Conservation (phyloP, 345 rosid species). For the Hibiscus mutabilis region DNA sequence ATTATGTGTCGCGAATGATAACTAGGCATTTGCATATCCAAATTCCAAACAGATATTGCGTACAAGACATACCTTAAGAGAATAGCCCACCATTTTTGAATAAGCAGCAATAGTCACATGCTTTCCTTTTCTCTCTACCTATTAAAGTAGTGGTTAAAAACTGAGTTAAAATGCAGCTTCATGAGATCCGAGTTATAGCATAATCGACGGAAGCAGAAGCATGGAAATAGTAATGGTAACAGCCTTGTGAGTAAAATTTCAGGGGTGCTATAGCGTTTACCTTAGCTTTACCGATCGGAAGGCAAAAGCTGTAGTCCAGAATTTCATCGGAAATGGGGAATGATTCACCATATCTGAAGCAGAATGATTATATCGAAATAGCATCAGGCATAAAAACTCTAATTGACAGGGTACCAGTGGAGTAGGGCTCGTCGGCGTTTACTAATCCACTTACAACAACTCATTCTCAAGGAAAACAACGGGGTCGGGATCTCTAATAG, state of each 20-base stretch:
- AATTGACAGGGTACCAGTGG: neutral
- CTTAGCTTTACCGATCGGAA: constrained; percentile 95
- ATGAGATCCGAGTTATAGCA: neutral
- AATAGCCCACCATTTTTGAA: constrained; percentile 79
- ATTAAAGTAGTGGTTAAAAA: constrained; percentile 13
- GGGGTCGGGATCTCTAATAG: constrained; percentile 94
- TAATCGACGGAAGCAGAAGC: neutral
- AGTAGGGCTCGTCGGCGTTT: neutral
- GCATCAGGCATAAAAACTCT: neutral
- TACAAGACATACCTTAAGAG: constrained; percentile 60
- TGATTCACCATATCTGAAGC: constrained; percentile 78
- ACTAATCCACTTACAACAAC: constrained; percentile 52
- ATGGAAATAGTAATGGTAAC: neutral
- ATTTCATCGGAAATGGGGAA: constrained; percentile 85
- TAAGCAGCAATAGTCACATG: constrained; percentile 79
- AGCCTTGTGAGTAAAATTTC: neutral
- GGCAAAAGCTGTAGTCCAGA: constrained; percentile 87
- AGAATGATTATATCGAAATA: constrained; percentile 10
- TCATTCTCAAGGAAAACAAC: constrained; percentile 96
- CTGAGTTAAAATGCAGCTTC: neutral
- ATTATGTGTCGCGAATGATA: neutral
- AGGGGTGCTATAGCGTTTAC: constrained; percentile 21
- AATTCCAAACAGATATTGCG: neutral
- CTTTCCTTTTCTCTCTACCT: constrained; percentile 91
- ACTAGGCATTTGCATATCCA: neutral